phyloP scores from a whole-genome alignment of 768 basidiomycete species.

The Boletellus ananas region DNA sequence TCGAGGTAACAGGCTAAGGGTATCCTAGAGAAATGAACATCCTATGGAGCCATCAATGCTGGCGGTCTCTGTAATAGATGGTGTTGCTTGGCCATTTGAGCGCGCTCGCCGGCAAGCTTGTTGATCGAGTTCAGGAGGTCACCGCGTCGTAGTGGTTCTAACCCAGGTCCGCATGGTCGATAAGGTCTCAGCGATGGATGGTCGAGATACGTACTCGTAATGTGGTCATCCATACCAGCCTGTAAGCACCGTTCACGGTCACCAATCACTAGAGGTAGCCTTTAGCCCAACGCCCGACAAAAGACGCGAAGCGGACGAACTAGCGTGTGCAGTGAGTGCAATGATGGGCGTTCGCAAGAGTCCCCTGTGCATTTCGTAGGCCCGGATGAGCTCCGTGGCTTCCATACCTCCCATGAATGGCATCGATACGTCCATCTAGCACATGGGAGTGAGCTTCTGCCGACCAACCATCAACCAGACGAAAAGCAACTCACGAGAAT shows the following conservation, averaged over 20 bases:
- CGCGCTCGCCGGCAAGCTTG: constrained; percentile 69
- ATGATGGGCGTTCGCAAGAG: constrained; percentile 84
- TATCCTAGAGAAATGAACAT: constrained; percentile 1
- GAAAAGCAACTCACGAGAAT: constrained; percentile 63
- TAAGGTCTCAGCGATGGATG: not conserved
- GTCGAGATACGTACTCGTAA: constrained; percentile 57
- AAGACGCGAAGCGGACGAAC: constrained; percentile 43
- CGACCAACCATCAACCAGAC: not conserved
- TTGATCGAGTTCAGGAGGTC: constrained; percentile 81
- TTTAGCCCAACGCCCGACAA: constrained; percentile 7
- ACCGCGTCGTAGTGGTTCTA: constrained; percentile 75
- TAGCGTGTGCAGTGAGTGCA: constrained; percentile 95
- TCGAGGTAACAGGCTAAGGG: constrained; percentile 1
- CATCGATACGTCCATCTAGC: constrained; percentile 97
- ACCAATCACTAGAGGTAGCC: constrained; percentile 68
- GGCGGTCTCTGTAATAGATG: constrained; percentile 32
- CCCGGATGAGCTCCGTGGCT: constrained; percentile 88
- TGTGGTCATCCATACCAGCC: constrained; percentile 82
- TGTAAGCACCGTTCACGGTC: constrained; percentile 72
- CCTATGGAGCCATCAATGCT: constrained; percentile 27
- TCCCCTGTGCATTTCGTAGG: constrained; percentile 71
- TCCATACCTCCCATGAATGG: constrained; percentile 99
- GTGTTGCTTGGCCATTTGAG: constrained; percentile 30
- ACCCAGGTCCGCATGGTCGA: not conserved
- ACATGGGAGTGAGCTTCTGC: constrained; percentile 2